Conservation (phyloP, 2,329 filamentous ascomycete species). For the Monilinia fructigena region DNA sequence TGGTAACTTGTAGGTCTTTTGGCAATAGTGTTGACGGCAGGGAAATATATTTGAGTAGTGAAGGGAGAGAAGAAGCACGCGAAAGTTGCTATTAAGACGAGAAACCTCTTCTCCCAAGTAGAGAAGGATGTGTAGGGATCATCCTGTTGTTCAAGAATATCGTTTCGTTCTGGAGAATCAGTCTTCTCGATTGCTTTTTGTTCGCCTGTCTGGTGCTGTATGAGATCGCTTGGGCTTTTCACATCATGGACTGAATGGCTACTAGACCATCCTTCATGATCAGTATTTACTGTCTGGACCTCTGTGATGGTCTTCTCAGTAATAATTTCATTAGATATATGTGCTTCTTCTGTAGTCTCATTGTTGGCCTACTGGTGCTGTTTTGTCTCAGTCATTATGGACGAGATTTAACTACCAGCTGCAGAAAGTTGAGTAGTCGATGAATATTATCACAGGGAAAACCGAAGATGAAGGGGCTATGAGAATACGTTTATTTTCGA, state of each 20-base stretch:
- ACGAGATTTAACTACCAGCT: no score
- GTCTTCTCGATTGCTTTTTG: background rate
- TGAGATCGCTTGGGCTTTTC: background rate
- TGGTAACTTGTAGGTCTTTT: slow-evolving; percentile 47
- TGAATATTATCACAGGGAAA: no score
- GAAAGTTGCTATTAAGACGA: slow-evolving; percentile 44
- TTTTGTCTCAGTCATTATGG: background rate
- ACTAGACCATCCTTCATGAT: background rate
- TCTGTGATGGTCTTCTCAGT: background rate
- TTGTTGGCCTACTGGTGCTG: background rate
- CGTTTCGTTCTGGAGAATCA: background rate
- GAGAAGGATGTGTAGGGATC: slow-evolving; percentile 37
- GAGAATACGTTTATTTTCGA: background rate
- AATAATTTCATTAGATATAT: no score
- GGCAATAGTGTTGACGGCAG: slow-evolving; percentile 51
- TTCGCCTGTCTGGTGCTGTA: background rate
- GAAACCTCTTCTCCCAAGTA: slow-evolving; percentile 44
- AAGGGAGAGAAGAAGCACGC: slow-evolving; percentile 40
- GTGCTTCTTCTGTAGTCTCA: background rate
- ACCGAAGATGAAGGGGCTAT: no score
- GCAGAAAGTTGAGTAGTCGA: no score
- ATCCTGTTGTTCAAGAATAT: background rate
- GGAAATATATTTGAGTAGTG: slow-evolving; percentile 55
- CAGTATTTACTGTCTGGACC: background rate
- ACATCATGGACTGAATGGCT: background rate